Evolutionary conservation across 1,284 basidiomycete species (phyloP), one percentile per base, ranked within the genome.

Genomic region (Termitomyces sp.): DNA sequence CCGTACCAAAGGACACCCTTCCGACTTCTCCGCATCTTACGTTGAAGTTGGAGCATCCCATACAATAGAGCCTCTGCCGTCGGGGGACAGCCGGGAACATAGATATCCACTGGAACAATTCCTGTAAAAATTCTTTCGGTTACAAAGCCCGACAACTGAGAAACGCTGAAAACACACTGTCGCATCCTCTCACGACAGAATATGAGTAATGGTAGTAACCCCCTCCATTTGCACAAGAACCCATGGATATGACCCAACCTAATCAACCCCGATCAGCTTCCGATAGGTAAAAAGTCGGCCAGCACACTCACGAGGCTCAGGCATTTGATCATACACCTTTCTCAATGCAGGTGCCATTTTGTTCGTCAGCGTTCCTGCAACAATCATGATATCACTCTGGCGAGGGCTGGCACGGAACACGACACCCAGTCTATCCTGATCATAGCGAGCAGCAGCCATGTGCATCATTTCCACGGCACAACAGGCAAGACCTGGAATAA

Each of bases 391-490:
- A 69, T 99, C 96, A 57, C 90, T 92, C 78, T 98, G 94, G 63
- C 97, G 89, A 50, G 97, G 97, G 73, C 90, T 94, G 9, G 96
- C 97, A 79, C 97, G 93, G 82, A 99, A 99, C 41, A 99, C 91
- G 60, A 99, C 87, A 66, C 97, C 97, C 41, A 99, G 79, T 64
- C 97, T 86, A 74, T 99, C 97, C 74, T 99, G 97, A 73, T 99
- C 97, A 73, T 99, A 99, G 59, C 97, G 86, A 13, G 97, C 94
- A 41, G 96, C 95, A 52, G 97, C 97, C 91, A 97, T 94, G 76
- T 97, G 94, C 93, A 96, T 96, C 92, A 96, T 96, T 78, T 99
- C 96, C 43, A 99, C 95, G 54, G 96, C 97, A 72, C 96, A 99
- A 74, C 96, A 99, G 3, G 97, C 96, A 53, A 99, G 84, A 74